phyloP scores from a whole-genome alignment of 257 asterid species.

The Solanum lycopersicoides region DNA sequence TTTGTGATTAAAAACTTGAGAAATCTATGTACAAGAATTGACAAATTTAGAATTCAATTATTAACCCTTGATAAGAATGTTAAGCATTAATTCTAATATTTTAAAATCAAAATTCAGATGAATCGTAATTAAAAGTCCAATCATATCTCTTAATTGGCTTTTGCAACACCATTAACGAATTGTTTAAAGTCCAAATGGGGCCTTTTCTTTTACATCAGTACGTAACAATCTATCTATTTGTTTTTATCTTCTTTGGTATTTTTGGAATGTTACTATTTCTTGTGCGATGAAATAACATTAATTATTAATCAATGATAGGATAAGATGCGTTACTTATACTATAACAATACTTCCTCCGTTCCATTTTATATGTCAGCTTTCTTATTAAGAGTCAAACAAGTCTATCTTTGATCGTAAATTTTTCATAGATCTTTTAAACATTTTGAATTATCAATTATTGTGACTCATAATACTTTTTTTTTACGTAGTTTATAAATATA shows the following conservation, averaged over 20 bases:
- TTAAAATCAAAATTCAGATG: neutral
- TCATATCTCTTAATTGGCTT: neutral
- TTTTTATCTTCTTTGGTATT: neutral
- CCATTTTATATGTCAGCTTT: no score
- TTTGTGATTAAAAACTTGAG: neutral
- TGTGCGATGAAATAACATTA: neutral
- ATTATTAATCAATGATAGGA: neutral
- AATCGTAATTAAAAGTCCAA: neutral
- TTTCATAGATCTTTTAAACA: no score
- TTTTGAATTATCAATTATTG: no score
- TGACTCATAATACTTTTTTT: no score
- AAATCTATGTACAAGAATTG: neutral
- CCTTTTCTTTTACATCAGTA: neutral
- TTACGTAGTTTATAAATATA: no score
- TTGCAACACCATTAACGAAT: neutral
- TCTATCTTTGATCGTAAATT: no score
- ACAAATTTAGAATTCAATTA: neutral
- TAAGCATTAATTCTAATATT: neutral
- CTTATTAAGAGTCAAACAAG: no score
- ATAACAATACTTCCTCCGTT: neutral
- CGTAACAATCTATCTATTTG: neutral
- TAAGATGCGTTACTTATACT: neutral
- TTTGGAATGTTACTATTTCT: neutral
- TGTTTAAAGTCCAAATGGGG: neutral
- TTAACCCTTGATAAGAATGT: neutral